These are phyloP conservation scores for Abelmoschus esculentus DNA, from an alignment of 345 rosid genomes.

Conservation along the genomic window DNA sequence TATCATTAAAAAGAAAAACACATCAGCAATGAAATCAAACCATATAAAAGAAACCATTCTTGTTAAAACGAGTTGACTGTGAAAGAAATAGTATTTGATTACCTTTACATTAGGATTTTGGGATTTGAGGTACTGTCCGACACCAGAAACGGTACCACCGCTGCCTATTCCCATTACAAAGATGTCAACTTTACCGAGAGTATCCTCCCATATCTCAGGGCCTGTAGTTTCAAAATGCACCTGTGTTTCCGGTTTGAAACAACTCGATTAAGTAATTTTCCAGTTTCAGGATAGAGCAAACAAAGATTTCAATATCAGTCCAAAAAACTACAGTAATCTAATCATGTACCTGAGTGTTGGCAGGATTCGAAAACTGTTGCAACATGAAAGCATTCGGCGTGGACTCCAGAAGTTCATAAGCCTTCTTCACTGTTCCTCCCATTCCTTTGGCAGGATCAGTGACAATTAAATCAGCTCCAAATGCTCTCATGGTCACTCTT, in stretches of 20 bases:
- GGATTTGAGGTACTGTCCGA: constrained; percentile 87
- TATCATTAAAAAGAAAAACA: constrained; percentile 12
- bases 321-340: background rate
- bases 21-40: constrained; percentile 3
- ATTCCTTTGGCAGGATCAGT: constrained; percentile 96
- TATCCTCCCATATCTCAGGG: constrained; percentile 99
- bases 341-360: constrained; percentile 57
- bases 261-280: background rate
- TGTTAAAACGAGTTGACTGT: background rate
- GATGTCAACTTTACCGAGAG: constrained; percentile 80
- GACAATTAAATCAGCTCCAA: constrained; percentile 86
- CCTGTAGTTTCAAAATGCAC: constrained; percentile 90
- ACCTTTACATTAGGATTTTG: constrained; percentile 93
- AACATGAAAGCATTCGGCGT: constrained; percentile 78
- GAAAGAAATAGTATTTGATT: background rate
- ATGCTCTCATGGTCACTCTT: constrained; percentile 89
- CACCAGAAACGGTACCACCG: constrained; percentile 96
- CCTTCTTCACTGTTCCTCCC: constrained; percentile 97
- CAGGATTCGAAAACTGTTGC: constrained; percentile 89
- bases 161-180: constrained; percentile 98
- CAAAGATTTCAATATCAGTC: background rate
- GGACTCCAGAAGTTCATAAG: constrained; percentile 62
- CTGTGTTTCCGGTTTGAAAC: constrained; percentile 27
- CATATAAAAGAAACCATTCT: background rate
- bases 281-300: background rate